Base-by-base conservation (phyloP, 2,329 filamentous ascomycete species). In the Claviceps citrina region DNA sequence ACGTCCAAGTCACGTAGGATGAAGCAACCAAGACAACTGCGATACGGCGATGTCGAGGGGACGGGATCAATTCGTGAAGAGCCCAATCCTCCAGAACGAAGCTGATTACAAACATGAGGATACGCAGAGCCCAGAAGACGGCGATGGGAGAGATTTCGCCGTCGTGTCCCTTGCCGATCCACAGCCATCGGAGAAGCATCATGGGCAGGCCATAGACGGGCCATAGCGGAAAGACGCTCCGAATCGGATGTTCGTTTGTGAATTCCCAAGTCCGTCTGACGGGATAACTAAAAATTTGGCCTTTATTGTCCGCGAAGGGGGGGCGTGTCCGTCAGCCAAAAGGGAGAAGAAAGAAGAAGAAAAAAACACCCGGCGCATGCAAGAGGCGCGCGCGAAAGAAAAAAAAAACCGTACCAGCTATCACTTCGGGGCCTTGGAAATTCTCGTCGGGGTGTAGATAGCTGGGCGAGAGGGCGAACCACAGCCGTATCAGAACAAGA, bases 61-160 rank as follows among this genome's bases (percentile, higher is more conserved):
- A 81, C 45, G 78, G 76, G 41, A 95, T 78, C 47, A 96, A 70
- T 60, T 98, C 91, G 65, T 94, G 78, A 43, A 98, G 74, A 9
- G 91, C 91, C 89, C 91, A 96, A 65, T 98, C 91, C 62, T 95
- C 86, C 46, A 98, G 71, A 40, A 98, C 86, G 60, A 98, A 94
- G 66, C 87, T 95, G 56, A 93, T 68, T 39, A 85, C 66, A 63
- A 96, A 94, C 87, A 98, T 96, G 56, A 93, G 71, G 37, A 84
- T 70, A 41, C 91, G 77, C 52, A 96, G 65, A 4, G 81, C 79
- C 75, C 89, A 94, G 66, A 94, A 98, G 37, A 94, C 82, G 35
- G 81, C 73, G 47, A 81, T 74, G n/a, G 91, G 85, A 19, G 85
- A 77, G 19, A 87, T 82, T 43, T 83, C 76, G 50, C 74, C 78